A percentile compares a stretch with the other conserved stretches of the same genome.
Conservation (phyloP, 2,329 filamentous ascomycete genomes). For the Akanthomyces dipterigenus region DNA sequence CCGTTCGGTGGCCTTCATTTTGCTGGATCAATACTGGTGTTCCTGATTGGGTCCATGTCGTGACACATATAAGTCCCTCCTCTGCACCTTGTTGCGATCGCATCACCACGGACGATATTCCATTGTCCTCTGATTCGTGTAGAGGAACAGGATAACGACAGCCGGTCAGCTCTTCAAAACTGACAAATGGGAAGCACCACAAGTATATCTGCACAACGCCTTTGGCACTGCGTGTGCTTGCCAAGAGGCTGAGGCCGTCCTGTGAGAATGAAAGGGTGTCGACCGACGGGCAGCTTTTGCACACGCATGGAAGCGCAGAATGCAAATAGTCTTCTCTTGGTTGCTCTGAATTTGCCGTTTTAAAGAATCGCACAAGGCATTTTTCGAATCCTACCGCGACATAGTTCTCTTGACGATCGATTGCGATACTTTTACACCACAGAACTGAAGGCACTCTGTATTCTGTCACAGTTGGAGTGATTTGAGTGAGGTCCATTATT, state of each 20-base stretch:
- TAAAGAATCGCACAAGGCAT: constrained; percentile 33
- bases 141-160: constrained; percentile 33
- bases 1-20: constrained; percentile 27
- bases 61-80: constrained; percentile 31
- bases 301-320: constrained; percentile 25
- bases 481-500: constrained; percentile 29
- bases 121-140: constrained; percentile 35
- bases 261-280: constrained; percentile 34
- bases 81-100: constrained; percentile 25
- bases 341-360: constrained; percentile 25
- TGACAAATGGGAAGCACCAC: constrained; percentile 31
- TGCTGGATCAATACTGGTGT: constrained; percentile 33
- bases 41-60: constrained; percentile 36
- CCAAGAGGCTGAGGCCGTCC: constrained; percentile 33
- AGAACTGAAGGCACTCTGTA: constrained; percentile 31
- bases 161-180: constrained; percentile 26
- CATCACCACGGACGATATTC: constrained; percentile 30
- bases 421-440: constrained; percentile 33
- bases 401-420: constrained; percentile 32
- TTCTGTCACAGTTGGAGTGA: constrained; percentile 25
- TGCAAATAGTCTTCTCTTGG: constrained; percentile 32
- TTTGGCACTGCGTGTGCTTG: constrained; percentile 28
- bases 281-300: constrained; percentile 29
- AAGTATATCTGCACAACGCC: constrained; percentile 31
- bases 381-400: constrained; percentile 35